A percentile compares a stretch with the other conserved stretches of the same genome.
These are phyloP conservation scores for Stachybotrys elegans DNA, from an alignment of 2,329 filamentous ascomycete genomes.

Conservation along the genomic window DNA sequence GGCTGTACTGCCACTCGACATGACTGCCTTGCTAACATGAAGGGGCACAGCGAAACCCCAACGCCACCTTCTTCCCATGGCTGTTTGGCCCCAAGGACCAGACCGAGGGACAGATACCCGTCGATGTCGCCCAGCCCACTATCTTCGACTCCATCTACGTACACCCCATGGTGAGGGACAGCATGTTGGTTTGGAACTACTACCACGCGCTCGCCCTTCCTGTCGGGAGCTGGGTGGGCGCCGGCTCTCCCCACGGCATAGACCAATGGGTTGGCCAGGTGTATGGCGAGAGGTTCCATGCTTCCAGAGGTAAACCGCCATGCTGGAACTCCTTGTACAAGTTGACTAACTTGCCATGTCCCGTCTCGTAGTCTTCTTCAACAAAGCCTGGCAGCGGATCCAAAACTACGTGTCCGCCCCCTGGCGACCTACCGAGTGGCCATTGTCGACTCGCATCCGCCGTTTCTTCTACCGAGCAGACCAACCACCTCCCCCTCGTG, in stretches of 20 bases:
- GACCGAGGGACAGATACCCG: slow-evolving; percentile 2
- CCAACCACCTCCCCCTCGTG: slow-evolving; percentile 15
- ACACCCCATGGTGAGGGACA: slow-evolving; percentile 29
- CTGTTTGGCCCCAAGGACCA: slow-evolving; percentile 7
- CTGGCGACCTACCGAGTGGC: slow-evolving; percentile 21
- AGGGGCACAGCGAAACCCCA: slow-evolving; percentile 7
- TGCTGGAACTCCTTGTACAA: not conserved
- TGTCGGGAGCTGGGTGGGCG: slow-evolving; percentile 15
- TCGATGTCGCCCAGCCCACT: slow-evolving; percentile 8
- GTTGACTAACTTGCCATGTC: not conserved
- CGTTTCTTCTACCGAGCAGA: slow-evolving; percentile 24
- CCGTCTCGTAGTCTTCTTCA: slow-evolving; percentile 21
- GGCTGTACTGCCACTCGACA: not conserved
- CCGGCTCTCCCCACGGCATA: slow-evolving; percentile 12
- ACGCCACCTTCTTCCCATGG: slow-evolving; percentile 9
- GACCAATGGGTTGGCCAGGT: slow-evolving; percentile 17
- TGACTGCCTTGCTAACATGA: no score
- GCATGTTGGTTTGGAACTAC: slow-evolving; percentile 29
- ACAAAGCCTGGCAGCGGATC: slow-evolving; percentile 28
- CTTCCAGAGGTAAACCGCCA: slow-evolving; percentile 16
- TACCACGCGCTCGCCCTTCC: slow-evolving; percentile 26
- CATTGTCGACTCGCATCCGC: slow-evolving; percentile 22
- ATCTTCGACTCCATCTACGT: slow-evolving; percentile 37
- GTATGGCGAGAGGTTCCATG: slow-evolving; percentile 18
- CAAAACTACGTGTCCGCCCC: slow-evolving; percentile 27